Percentiles rank a stretch among this genome's conserved stretches.
Evolutionary conservation across 441 rosid species (phyloP).

Genomic region (Melastoma candidum): DNA sequence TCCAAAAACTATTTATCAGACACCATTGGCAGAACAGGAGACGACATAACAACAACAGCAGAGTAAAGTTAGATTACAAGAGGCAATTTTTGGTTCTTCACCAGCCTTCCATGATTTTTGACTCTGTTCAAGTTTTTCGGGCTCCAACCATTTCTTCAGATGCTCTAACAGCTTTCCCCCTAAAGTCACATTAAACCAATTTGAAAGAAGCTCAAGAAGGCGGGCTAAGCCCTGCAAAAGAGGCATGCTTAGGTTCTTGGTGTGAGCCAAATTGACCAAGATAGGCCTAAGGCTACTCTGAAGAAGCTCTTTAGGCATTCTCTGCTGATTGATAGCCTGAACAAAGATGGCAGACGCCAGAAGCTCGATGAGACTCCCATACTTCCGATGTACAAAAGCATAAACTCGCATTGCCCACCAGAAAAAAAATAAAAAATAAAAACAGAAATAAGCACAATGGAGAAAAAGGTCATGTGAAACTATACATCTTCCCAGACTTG

Average conservation of each 20-base stretch:
- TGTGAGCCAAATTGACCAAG: slow-evolving; percentile 89
- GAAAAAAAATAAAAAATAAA: neutral
- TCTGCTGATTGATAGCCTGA: slow-evolving; percentile 93
- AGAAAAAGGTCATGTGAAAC: no score
- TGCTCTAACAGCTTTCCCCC: slow-evolving; percentile 98
- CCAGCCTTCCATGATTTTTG: slow-evolving; percentile 97
- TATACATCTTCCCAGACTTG: no score
- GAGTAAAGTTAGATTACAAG: slow-evolving; percentile 45
- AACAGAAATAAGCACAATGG: no score
- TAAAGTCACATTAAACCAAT: slow-evolving; percentile 97
- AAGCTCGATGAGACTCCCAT: neutral
- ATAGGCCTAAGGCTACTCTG: slow-evolving; percentile 99
- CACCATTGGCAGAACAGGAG: slow-evolving; percentile 6
- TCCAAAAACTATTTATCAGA: slow-evolving; percentile 13
- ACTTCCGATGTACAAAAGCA: slow-evolving; percentile 3
- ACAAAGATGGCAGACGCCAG: neutral
- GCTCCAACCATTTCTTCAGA: slow-evolving; percentile 98
- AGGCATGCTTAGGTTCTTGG: slow-evolving; percentile 98
- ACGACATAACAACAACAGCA: slow-evolving; percentile 2
- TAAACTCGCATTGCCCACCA: neutral
- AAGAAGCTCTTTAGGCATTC: slow-evolving; percentile 98
- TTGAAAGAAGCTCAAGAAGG: slow-evolving; percentile 93
- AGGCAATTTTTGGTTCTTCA: slow-evolving; percentile 99
- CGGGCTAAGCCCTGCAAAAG: slow-evolving; percentile 98
- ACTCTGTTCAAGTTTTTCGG: slow-evolving; percentile 93